Conservation (phyloP, 2,329 filamentous ascomycete genomes). For the Ophiocordyceps camponoti-saundersi region DNA sequence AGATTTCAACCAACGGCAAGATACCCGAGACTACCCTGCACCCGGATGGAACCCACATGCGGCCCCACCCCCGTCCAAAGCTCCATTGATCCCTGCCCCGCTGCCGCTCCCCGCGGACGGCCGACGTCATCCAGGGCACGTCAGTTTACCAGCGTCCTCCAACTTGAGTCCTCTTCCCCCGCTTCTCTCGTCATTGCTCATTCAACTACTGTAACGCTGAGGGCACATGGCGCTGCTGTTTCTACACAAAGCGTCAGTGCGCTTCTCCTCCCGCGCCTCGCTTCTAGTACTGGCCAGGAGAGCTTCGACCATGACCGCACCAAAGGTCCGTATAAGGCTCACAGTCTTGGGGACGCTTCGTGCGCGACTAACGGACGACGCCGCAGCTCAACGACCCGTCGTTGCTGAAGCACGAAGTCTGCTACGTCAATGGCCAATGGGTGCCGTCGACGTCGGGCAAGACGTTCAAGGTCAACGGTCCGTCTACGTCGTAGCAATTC, state of each 20-base stretch:
- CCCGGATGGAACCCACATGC: too few species aligned
- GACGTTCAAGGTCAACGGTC: conserved; percentile 74
- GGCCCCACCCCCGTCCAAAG: too few species aligned
- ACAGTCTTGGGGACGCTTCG: not conserved
- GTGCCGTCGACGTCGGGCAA: conserved; percentile 69
- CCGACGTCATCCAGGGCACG: not conserved
- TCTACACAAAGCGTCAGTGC: conserved; percentile 11
- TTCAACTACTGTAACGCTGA: not conserved
- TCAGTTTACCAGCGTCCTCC: not conserved
- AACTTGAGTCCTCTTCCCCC: not conserved
- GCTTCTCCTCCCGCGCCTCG: conserved; percentile 13
- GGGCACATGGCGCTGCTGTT: conserved; percentile 15
- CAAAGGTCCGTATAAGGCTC: conserved; percentile 17
- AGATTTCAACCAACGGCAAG: too few species aligned
- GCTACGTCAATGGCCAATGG: conserved; percentile 90
- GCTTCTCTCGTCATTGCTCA: not conserved
- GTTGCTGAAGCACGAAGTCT: conserved; percentile 66
- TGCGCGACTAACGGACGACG: not conserved
- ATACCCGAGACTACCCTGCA: not conserved
- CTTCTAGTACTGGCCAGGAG: conserved; percentile 14
- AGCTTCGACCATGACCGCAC: conserved; percentile 27
- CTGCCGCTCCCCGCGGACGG: not conserved
- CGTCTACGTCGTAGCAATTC: conserved; percentile 5
- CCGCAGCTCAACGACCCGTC: conserved; percentile 57
- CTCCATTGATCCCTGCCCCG: not conserved